Conservation (phyloP, 768 basidiomycete genomes). For the Podaxis sp. region DNA sequence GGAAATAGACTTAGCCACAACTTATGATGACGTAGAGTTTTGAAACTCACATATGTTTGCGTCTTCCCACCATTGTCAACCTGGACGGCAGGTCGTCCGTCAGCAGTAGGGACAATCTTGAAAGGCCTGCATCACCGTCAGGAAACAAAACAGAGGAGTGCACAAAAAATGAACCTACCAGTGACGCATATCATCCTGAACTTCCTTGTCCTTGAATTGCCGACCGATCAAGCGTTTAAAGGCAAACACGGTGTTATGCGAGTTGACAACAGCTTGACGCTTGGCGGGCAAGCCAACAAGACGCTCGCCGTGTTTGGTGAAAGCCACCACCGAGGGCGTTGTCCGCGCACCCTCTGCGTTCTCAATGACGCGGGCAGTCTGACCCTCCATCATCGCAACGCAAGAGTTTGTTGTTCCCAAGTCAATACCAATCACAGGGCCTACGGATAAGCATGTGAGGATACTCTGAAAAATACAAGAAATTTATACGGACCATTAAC, state of each 20-base stretch:
- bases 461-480: conserved; percentile 2
- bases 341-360: conserved; percentile 97
- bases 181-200: conserved; percentile 83
- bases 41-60: conserved; percentile 64
- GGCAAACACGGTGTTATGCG: conserved; percentile 88
- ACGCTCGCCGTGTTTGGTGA: conserved; percentile 97
- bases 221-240: conserved; percentile 96
- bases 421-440: conserved; percentile 95
- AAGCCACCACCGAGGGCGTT: conserved; percentile 97
- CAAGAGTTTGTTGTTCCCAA: conserved; percentile 92
- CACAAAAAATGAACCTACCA: conserved; percentile 45
- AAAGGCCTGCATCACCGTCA: conserved; percentile 58
- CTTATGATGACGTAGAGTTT: neutral
- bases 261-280: conserved; percentile 96
- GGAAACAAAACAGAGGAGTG: neutral
- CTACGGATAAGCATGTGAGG: conserved; percentile 26
- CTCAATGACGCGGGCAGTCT: conserved; percentile 92
- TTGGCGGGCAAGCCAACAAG: conserved; percentile 95
- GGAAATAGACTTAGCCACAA: conserved; percentile 11
- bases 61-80: conserved; percentile 85
- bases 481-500: conserved; percentile 61
- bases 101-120: conserved; percentile 64
- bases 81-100: conserved; percentile 76
- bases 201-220: conserved; percentile 89
- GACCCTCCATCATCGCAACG: conserved; percentile 93